Base-by-base conservation (phyloP, 768 basidiomycete species). In the Mycena vitilis region DNA sequence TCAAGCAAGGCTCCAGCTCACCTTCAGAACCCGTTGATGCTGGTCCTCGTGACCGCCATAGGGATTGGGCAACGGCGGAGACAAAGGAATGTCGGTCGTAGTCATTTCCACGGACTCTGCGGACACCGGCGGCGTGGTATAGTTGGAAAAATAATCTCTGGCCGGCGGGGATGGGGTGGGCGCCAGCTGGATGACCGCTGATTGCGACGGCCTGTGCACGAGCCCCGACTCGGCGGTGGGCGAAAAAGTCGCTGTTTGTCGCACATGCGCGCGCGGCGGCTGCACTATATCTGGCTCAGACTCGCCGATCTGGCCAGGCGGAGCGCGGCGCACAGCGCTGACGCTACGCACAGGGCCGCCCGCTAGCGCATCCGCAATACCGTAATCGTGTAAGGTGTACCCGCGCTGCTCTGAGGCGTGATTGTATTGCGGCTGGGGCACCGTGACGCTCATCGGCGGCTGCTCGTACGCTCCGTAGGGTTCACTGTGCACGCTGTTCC, bases 171-270 rank as follows among this genome's bases (percentile, higher is more conserved):
- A 18, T 16, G 44, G 18, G 3, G 44, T 13, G 15, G 13, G 15
- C 16, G 44, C 16, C 13, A 20, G 15, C 6, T 45, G 13, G 20
- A 48, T 22, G 8, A 13, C 22, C 47, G 36, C 47, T n/a, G 49
- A 53, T 34, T 52, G 60, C 60, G 49, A 42, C 25, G 47, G 47
- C n/a, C 15, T 48, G n/a, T 52, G 40, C 49, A 38, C 60, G 38
- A 42, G 51, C 40, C 13, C 20, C 16, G 25, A 2, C 16, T 22
- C 25, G 49, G 30, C 30, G 30, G 30, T 30, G 30, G 30, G 30
- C 30, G 47, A 11, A 10, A 10, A 9, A n/a, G n/a, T 16, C 10
- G n/a, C 47, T 48, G n/a, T 4, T 2, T 23, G 8, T 8, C 36
- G 49, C 38, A 44, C 51, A 15, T 4, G 15, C 40, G 51, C 60